Conservation (phyloP, 192 early-diverging fungal species). For the Rhizophagus sp. region DNA sequence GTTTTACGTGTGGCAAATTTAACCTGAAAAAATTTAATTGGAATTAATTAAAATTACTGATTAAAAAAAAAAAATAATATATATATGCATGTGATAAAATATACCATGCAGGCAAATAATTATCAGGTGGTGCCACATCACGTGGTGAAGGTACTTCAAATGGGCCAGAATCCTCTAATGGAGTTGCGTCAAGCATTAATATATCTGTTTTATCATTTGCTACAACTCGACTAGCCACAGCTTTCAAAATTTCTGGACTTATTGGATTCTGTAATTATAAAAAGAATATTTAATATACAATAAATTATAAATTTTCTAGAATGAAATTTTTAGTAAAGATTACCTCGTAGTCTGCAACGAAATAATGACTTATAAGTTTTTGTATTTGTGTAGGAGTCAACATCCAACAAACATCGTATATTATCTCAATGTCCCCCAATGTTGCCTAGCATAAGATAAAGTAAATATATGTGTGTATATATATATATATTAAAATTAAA, state of each 20-base stretch:
- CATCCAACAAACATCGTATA: slow-evolving; percentile 98
- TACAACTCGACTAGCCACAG: slow-evolving; percentile 80
- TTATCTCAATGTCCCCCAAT: slow-evolving; percentile 91
- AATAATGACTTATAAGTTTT: slow-evolving; percentile 94
- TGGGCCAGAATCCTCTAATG: slow-evolving; percentile 58
- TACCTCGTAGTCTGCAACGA: slow-evolving; percentile 95
- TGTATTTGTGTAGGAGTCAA: slow-evolving; percentile 97
- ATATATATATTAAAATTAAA: neutral
- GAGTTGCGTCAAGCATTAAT: slow-evolving; percentile 83
- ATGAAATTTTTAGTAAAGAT: slow-evolving; percentile 9
- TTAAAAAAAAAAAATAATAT: neutral
- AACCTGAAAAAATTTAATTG: neutral
- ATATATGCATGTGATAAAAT: slow-evolving; percentile 26
- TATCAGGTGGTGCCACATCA: slow-evolving; percentile 41
- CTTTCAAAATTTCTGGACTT: slow-evolving; percentile 85
- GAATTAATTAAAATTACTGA: neutral
- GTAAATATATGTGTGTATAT: slow-evolving; percentile 7
- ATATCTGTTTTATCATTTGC: slow-evolving; percentile 89
- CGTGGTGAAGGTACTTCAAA: slow-evolving; percentile 57
- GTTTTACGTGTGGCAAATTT: slow-evolving; percentile 8
- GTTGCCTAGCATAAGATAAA: slow-evolving; percentile 38
- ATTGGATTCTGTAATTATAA: slow-evolving; percentile 60
- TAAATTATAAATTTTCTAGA: too few relatives aligned
- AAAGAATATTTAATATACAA: neutral
- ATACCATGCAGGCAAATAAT: slow-evolving; percentile 50